Conservation (phyloP, 768 basidiomycete genomes). For the Phanerodontia chrysosporium region DNA sequence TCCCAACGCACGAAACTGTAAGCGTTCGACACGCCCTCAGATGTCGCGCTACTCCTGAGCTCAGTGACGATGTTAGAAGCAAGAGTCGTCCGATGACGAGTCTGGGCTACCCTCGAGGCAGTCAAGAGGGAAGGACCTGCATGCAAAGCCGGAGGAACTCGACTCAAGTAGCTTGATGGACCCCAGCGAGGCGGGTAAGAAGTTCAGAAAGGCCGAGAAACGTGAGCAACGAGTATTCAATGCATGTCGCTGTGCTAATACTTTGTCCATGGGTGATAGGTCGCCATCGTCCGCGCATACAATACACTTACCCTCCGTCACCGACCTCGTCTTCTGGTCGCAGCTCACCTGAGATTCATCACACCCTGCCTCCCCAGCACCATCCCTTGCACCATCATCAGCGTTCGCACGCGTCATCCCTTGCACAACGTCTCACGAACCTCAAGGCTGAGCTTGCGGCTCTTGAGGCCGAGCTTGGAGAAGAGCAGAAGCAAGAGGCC, state of each 20-base stretch:
- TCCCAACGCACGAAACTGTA: conserved; percentile 53
- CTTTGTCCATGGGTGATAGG: conserved; percentile 26
- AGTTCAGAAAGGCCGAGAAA: conserved; percentile 70
- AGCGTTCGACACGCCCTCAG: conserved; percentile 18
- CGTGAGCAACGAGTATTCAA: conserved; percentile 15
- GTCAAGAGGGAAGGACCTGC: conserved; percentile 34
- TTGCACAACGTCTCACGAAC: conserved; percentile 39
- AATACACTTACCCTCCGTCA: conserved; percentile 70
- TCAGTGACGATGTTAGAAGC: conserved; percentile 37
- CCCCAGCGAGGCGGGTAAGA: conserved; percentile 63
- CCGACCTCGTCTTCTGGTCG: conserved; percentile 47
- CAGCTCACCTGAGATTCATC: conserved; percentile 39
- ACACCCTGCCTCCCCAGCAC: neutral
- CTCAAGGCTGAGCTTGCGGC: conserved; percentile 77
- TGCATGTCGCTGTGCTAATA: neutral
- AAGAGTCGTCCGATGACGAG: conserved; percentile 69
- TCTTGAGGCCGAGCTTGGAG: conserved; percentile 69
- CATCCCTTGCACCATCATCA: conserved; percentile 5
- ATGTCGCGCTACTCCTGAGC: too few species aligned
- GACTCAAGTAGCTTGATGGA: conserved; percentile 62
- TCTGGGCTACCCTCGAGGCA: conserved; percentile 36
- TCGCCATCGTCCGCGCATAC: conserved; percentile 43
- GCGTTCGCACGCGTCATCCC: conserved; percentile 24
- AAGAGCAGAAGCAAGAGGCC: neutral
- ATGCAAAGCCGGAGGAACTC: conserved; percentile 55